A percentile compares a stretch with the other conserved stretches of the same genome.
Conservation (phyloP, 2,329 filamentous ascomycete genomes). For the Fusarium sacchari region DNA sequence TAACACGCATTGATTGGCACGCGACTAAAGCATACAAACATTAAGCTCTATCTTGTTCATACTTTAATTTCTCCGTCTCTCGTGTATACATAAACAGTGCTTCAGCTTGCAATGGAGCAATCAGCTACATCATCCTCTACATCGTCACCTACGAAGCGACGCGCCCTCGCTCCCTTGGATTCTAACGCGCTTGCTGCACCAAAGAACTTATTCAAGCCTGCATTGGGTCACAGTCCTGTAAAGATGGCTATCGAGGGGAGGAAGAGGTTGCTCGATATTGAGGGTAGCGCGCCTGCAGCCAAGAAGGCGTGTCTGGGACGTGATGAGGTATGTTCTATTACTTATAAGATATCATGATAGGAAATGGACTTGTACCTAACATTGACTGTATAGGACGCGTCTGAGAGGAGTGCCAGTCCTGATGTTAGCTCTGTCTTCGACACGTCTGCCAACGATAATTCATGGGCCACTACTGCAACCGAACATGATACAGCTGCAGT, state of each 20-base stretch:
- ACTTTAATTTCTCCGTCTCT: background rate
- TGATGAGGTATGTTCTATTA: conserved; percentile 43
- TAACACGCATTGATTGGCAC: conserved; percentile 25
- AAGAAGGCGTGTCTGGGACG: conserved; percentile 50
- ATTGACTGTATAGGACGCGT: conserved; percentile 34
- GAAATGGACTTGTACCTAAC: conserved; percentile 1
- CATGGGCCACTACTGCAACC: conserved; percentile 61
- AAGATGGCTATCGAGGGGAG: conserved; percentile 43
- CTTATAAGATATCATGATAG: background rate
- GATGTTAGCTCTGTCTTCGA: conserved; percentile 63
- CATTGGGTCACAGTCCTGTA: conserved; percentile 37
- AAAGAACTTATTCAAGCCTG: conserved; percentile 40
- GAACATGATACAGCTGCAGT: conserved; percentile 53
- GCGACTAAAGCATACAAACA: background rate
- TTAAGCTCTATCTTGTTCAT: background rate
- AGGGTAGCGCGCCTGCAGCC: conserved; percentile 37
- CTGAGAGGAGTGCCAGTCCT: conserved; percentile 50
- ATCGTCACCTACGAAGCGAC: conserved; percentile 57
- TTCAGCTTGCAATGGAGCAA: conserved; percentile 35
- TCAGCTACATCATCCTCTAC: conserved; percentile 26
- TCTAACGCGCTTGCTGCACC: conserved; percentile 54
- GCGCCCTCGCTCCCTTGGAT: conserved; percentile 59
- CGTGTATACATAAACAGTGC: background rate
- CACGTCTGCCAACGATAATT: conserved; percentile 57
- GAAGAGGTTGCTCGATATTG: conserved; percentile 42